Percentiles rank a stretch among this genome's conserved stretches.
These are phyloP conservation scores for Apophysomyces ossiformis DNA, from an alignment of 371 early-diverging fungal genomes.

Conservation along the genomic window DNA sequence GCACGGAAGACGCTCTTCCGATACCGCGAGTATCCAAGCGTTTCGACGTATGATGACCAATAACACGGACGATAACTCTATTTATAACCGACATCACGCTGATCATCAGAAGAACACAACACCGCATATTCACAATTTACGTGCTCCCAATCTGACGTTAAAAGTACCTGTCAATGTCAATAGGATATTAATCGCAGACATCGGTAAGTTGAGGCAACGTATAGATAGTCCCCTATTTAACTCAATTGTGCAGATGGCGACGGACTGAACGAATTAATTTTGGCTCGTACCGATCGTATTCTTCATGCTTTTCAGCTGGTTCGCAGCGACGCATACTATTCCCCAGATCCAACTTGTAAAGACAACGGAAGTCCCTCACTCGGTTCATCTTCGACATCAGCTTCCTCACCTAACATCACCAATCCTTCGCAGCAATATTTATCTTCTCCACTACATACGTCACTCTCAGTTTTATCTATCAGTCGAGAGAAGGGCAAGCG, in stretches of 20 bases:
- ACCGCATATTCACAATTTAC: constrained; percentile 47
- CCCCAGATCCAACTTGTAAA: not conserved
- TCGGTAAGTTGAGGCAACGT: constrained; percentile 43
- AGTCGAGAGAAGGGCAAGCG: constrained; percentile 21
- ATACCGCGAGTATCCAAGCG: constrained; percentile 44
- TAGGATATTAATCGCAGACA: constrained; percentile 74
- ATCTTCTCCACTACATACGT: constrained; percentile 20
- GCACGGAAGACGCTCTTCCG: constrained; percentile 45
- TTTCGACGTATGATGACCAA: constrained; percentile 41
- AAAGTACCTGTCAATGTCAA: constrained; percentile 84
- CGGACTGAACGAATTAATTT: constrained; percentile 73
- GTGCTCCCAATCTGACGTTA: constrained; percentile 67
- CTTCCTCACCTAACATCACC: constrained; percentile 14
- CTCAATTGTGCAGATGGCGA: constrained; percentile 60
- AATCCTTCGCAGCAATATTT: constrained; percentile 9
- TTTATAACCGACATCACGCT: constrained; percentile 1
- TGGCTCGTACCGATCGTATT: constrained; percentile 84
- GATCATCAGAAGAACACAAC: constrained; percentile 16
- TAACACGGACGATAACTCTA: constrained; percentile 13
- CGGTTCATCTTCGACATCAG: constrained; percentile 18
- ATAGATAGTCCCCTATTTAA: not conserved
- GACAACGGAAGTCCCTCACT: constrained; percentile 11
- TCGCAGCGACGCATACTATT: not conserved
- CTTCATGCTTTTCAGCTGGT: constrained; percentile 69
- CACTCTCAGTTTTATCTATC: constrained; percentile 22